Evolutionary conservation across 139 green algal species (phyloP), one percentile per base, ranked within the genome.

Genomic region (Coelastrella sp.): DNA sequence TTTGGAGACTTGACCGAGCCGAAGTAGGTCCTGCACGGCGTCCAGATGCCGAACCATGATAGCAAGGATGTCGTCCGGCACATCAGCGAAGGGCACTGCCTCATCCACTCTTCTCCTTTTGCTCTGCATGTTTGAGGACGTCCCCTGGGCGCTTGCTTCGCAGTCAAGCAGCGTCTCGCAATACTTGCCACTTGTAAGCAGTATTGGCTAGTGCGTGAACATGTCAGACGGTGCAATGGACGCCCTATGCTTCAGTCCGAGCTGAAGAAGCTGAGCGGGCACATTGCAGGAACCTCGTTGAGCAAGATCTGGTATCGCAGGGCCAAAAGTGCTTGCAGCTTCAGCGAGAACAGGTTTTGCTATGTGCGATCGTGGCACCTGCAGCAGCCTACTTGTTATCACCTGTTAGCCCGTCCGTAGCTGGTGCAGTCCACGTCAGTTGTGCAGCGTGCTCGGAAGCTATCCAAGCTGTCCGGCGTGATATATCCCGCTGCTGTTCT

Each of bases 51-150:
- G 68, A 4, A 85, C 57, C 13, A 85, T 22, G 6, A 86, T 56
- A 17, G 56, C 14, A 5, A 86, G 81, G n/a, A 86, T 66, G 14
- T 75, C 60, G 47, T 86, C 60, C 3, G 61, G 81, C 61, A 86
- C 22, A 68, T n/a, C 22, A 64, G 79, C 57, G 57, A 85, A 85
- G 58, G 68, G 68, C 22, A 17, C 16, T 23, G 68, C 68, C 5
- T 22, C 16, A 17, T 76, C 68, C 68, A 6, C 68, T 76, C 68
- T n/a, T 17, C 22, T 76, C 68, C 17, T 76, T 23, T 17, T 76
- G 68, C 68, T 22, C 17, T 22, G 68, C 68, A 76, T 82, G 22
- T 64, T 58, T 17, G 4, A 20, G 64, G 64, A 71, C 64, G 64
- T 11, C 64, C 64, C 68, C 17, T 76, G 17, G 68, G 68, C 68